Conservation (phyloP, 116 monocot species). For the Zostera marina region DNA sequence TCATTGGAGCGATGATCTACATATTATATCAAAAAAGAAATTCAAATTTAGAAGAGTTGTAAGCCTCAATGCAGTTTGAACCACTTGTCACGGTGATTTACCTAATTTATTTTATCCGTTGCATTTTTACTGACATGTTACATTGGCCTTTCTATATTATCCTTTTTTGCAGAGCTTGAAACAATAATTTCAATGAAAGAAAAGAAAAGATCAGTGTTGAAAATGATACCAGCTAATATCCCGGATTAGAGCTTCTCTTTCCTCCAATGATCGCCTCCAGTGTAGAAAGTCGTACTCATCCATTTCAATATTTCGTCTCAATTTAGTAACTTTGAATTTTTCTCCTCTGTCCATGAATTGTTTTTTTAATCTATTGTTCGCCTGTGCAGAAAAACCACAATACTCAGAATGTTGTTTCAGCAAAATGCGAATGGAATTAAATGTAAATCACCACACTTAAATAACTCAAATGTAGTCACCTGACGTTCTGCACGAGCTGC, state of each 20-base stretch:
- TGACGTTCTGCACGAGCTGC: slow-evolving; percentile 85
- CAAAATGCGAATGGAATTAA: no score
- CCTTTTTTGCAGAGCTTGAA: no score
- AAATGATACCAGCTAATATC: slow-evolving; percentile 72
- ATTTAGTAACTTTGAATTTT: slow-evolving; percentile 33
- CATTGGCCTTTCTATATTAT: no score
- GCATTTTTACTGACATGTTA: no score
- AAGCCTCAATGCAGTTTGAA: no score
- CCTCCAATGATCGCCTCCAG: slow-evolving; percentile 84
- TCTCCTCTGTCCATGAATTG: slow-evolving; percentile 74
- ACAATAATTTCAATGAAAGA: not conserved
- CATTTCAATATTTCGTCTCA: slow-evolving; percentile 78
- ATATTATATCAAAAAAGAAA: no score
- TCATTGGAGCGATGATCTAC: no score
- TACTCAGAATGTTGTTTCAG: no score
- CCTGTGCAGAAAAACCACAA: slow-evolving; percentile 22
- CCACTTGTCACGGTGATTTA: no score
- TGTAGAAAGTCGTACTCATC: slow-evolving; percentile 87
- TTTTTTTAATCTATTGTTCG: slow-evolving; percentile 52
- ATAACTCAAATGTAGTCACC: slow-evolving; percentile 17
- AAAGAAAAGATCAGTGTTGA: not conserved
- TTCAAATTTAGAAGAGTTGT: no score
- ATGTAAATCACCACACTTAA: no score
- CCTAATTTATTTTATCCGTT: no score
- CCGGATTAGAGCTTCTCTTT: slow-evolving; percentile 86